Evolutionary conservation across 169 alveolate genomes (phyloP).

Genomic region (Plasmodium adleri): DNA sequence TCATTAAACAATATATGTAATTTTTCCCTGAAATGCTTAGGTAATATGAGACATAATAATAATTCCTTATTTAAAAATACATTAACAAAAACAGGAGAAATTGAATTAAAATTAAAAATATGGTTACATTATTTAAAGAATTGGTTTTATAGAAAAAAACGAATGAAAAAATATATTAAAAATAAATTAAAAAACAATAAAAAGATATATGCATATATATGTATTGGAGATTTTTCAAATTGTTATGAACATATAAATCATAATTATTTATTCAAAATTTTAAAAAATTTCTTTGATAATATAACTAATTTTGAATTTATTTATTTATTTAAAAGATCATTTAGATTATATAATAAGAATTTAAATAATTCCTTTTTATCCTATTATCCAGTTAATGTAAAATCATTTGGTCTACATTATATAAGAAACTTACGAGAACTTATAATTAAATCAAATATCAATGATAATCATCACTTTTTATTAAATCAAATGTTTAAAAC

Average conservation of each 20-base stretch:
- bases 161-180: slow-evolving; percentile 57
- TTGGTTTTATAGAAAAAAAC: slow-evolving; percentile 55
- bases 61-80: slow-evolving; percentile 55
- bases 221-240: slow-evolving; percentile 73
- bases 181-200: slow-evolving; percentile 65
- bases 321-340: slow-evolving; percentile 74
- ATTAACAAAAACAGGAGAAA: slow-evolving; percentile 54
- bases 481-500: slow-evolving; percentile 60
- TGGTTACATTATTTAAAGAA: slow-evolving; percentile 52
- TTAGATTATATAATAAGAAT: slow-evolving; percentile 36
- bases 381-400: slow-evolving; percentile 67
- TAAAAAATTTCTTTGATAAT: slow-evolving; percentile 43
- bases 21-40: slow-evolving; percentile 51
- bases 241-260: slow-evolving; percentile 75
- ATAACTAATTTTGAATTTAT: slow-evolving; percentile 72
- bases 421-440: slow-evolving; percentile 51
- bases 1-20: slow-evolving; percentile 66
- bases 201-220: slow-evolving; percentile 62
- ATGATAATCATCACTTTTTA: slow-evolving; percentile 18
- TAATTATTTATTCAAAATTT: slow-evolving; percentile 60
- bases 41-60: slow-evolving; percentile 48
- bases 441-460: slow-evolving; percentile 30
- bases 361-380: slow-evolving; percentile 50
- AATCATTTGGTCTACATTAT: slow-evolving; percentile 40
- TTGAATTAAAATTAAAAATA: slow-evolving; percentile 42